Evolutionary conservation across 345 rosid genomes (phyloP).

Genomic region (Kandelia obovata): DNA sequence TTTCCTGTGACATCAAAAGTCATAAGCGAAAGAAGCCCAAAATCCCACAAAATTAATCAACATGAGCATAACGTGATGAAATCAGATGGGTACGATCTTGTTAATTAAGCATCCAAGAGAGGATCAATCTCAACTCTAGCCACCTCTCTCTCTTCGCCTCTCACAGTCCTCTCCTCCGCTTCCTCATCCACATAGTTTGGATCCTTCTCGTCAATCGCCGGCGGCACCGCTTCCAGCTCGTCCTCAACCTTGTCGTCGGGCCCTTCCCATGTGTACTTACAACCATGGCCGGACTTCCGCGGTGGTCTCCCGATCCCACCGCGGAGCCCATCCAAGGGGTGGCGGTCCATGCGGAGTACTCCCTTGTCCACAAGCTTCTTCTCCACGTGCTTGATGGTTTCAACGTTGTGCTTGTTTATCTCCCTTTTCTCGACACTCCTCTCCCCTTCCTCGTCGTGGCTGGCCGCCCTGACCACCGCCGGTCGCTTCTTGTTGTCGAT

Average conservation of each 20-base stretch:
- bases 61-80: not conserved
- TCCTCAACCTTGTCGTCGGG: slow-evolving; percentile 43
- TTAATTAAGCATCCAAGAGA: slow-evolving; percentile 16
- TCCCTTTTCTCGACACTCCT: slow-evolving; percentile 47
- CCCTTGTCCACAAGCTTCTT: slow-evolving; percentile 71
- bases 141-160: slow-evolving; percentile 36
- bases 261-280: slow-evolving; percentile 95
- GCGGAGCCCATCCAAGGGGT: slow-evolving; percentile 49
- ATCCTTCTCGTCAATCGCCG: slow-evolving; percentile 71
- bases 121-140: slow-evolving; percentile 65
- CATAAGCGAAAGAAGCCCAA: no score
- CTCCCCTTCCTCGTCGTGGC: slow-evolving; percentile 45
- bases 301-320: slow-evolving; percentile 48
- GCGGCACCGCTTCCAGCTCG: slow-evolving; percentile 46
- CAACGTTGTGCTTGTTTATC: slow-evolving; percentile 41
- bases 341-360: slow-evolving; percentile 67
- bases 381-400: slow-evolving; percentile 59
- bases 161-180: slow-evolving; percentile 29
- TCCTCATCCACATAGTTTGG: slow-evolving; percentile 76
- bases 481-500: slow-evolving; percentile 40
- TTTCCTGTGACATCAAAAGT: no score
- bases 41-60: no score
- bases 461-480: slow-evolving; percentile 43
- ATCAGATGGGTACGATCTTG: not conserved
- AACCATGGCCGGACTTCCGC: slow-evolving; percentile 73